A percentile compares a stretch with the other conserved stretches of the same genome.
These are phyloP conservation scores for Sporothrix variecibatus DNA, from an alignment of 2,329 filamentous ascomycete species.

Conservation along the genomic window DNA sequence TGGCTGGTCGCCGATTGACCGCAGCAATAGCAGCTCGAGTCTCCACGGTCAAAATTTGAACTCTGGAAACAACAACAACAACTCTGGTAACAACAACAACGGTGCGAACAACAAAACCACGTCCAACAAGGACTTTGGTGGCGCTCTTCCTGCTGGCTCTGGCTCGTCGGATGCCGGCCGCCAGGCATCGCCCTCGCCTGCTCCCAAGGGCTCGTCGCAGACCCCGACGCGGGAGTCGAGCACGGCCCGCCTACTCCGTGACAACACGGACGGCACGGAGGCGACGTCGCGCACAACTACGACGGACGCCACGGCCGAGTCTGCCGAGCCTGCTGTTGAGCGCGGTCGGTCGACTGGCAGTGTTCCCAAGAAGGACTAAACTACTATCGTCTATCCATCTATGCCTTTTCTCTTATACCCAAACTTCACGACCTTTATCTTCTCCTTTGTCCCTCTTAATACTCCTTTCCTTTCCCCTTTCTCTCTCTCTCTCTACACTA, in stretches of 20 bases:
- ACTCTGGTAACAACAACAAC: background rate
- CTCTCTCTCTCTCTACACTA: background rate
- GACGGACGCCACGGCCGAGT: slow-evolving; percentile 1
- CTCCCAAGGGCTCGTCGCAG: background rate
- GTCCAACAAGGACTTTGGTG: slow-evolving; percentile 14
- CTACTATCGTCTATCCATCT: background rate
- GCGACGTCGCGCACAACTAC: background rate
- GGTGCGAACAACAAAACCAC: background rate
- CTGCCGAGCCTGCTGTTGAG: background rate
- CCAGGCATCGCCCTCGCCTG: slow-evolving; percentile 8
- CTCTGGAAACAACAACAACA: background rate
- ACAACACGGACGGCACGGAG: slow-evolving; percentile 19
- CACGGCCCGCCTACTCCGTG: slow-evolving; percentile 19
- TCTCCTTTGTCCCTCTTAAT: slow-evolving; percentile 4
- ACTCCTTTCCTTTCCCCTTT: background rate
- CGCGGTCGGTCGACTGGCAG: slow-evolving; percentile 1
- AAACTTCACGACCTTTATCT: background rate
- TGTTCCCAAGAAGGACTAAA: slow-evolving; percentile 19
- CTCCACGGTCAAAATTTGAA: background rate
- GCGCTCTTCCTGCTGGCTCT: background rate
- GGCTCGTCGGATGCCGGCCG: background rate
- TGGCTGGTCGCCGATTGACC: slow-evolving; percentile 72
- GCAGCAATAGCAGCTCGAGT: slow-evolving; percentile 40
- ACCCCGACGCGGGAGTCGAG: slow-evolving; percentile 23
- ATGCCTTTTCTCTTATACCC: background rate